phyloP scores from a whole-genome alignment of 306 rosid genomes.

The Purshia tridentata region DNA sequence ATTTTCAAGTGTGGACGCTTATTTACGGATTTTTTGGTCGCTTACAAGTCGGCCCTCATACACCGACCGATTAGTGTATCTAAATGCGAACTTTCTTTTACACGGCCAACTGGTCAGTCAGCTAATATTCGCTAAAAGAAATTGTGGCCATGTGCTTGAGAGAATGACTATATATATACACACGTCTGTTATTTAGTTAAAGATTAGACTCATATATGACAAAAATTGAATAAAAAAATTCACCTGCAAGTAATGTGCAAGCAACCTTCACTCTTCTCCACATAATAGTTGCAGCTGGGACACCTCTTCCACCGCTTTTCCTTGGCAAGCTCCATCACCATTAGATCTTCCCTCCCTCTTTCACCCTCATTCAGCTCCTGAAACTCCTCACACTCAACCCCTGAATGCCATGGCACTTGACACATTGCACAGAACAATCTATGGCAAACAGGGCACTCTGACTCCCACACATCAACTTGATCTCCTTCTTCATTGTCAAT shows the following conservation, averaged over 20 bases:
- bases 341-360: slow-evolving; percentile 40
- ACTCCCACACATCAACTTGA: neutral
- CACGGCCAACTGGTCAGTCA: too few relatives aligned
- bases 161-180: too few relatives aligned
- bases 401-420: slow-evolving; percentile 55
- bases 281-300: slow-evolving; percentile 40
- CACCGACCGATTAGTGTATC: too few relatives aligned
- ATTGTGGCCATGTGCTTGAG: too few relatives aligned
- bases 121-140: too few relatives aligned
- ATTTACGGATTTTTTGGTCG: too few relatives aligned
- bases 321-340: slow-evolving; percentile 40
- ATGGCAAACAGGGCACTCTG: slow-evolving; percentile 62
- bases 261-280: slow-evolving; percentile 53
- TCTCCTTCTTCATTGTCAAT: slow-evolving; percentile 18
- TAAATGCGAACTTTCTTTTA: too few relatives aligned
- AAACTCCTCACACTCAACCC: slow-evolving; percentile 41
- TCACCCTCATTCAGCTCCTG: slow-evolving; percentile 35
- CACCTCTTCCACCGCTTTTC: slow-evolving; percentile 51
- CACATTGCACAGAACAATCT: slow-evolving; percentile 59
- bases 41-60: too few relatives aligned
- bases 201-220: too few relatives aligned
- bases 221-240: neutral
- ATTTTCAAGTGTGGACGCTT: too few relatives aligned
- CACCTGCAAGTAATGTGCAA: slow-evolving; percentile 59
- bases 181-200: too few relatives aligned